Evolutionary conservation across 1,284 basidiomycete genomes (phyloP), one percentile per base, ranked within the genome.

Genomic region (Cryptococcus maquisensis): DNA sequence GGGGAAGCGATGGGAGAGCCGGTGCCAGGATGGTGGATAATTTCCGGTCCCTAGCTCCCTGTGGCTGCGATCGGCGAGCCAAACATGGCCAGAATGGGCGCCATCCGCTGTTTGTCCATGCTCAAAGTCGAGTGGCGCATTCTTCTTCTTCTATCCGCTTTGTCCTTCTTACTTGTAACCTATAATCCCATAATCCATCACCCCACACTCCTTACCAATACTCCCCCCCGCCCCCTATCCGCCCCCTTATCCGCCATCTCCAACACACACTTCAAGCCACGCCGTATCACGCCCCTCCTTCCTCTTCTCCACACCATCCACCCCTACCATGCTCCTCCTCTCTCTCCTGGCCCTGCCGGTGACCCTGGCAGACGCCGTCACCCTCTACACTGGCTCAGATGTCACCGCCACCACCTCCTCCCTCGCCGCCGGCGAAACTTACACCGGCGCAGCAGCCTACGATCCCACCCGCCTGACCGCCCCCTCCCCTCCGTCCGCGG

Each of bases 391-490:
- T 13, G 57, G 51, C 32, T 21, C 51, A 2, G 21, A 55, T 16
- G 28, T 54, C 12, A 48, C 54, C 3, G 51, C 61, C 3, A 54
- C 60, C 6, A 37, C 52, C 45, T 55, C 62, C n/a, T 44, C 62
- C 3, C 28, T 52, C 21, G 60, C 63, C 8, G 43, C 67, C 20
- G 40, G 45, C 15, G 59, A 57, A 9, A 50, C 64, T 9, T 70
- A 65, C 44, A 71, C 69, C 7, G 69, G 69, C 21, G 48, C 68
- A 15, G 58, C 67, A 4, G 71, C 71, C 0, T 76, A 74, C 54
- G 72, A 74, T 51, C 65, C 73, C 1, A 54, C 61, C 9, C 49
- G 46, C 10, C 63, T 76, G 16, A 62, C 57, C 0, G 52, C 71
- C 1, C 74, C 73, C 3, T 32, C 61, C 2, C 61, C 73, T 3